phyloP scores from a whole-genome alignment of 176 grass and related monocot species.

The Pharus latifolius region DNA sequence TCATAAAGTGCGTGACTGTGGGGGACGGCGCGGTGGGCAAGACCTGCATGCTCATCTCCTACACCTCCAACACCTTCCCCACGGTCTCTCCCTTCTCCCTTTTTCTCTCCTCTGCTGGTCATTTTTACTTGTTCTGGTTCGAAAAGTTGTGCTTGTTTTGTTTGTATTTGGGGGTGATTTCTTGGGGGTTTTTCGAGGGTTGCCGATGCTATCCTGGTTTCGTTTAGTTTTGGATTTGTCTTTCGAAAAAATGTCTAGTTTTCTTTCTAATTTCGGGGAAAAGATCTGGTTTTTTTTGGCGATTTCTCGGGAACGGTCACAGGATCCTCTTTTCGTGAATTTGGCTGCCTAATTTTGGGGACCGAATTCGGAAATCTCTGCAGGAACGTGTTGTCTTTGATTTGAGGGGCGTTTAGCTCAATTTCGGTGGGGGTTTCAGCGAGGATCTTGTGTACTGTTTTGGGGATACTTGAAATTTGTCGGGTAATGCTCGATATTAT shows the following conservation, averaged over 20 bases:
- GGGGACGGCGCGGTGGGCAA: conserved; percentile 36
- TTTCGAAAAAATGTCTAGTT: no score
- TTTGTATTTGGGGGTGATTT: neutral
- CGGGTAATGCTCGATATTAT: neutral
- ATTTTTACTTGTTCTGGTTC: neutral
- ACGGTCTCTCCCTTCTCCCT: neutral
- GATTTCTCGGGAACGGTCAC: no score
- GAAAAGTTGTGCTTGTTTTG: neutral
- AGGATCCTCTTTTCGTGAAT: neutral
- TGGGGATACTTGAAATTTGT: neutral
- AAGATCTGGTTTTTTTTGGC: no score
- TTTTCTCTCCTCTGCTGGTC: neutral
- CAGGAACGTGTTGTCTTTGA: no score
- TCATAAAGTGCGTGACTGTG: conserved; percentile 45
- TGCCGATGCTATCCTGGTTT: no score
- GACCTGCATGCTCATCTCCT: conserved; percentile 47
- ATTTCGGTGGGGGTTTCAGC: neutral
- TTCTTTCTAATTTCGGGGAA: no score
- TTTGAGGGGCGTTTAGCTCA: neutral
- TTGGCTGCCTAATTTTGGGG: neutral
- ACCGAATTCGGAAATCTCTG: no score
- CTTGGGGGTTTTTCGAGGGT: no score
- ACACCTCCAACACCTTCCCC: conserved; percentile 40
- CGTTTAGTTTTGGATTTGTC: no score
- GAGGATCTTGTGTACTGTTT: neutral